Evolutionary conservation across 352 stramenopile species (phyloP), one percentile per base, ranked within the genome.

Genomic region (Globisporangium nagaii): DNA sequence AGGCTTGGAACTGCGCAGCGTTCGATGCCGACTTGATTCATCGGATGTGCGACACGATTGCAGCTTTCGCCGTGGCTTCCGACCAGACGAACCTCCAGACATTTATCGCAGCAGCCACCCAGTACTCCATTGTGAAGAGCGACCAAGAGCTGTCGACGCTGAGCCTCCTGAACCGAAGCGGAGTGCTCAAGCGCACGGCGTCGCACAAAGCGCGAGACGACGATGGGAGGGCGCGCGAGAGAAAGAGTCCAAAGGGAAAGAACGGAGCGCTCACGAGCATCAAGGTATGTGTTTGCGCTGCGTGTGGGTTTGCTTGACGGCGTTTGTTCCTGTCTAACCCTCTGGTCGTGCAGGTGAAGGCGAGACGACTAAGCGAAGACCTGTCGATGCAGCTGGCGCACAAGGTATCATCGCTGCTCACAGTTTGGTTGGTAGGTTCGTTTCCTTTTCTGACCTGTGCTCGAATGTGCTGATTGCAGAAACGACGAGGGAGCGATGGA

Each of bases 1-100:
- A 84, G 74, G 74, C 74, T 24, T 92, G 82, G 82, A 92, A 77
- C 49, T 86, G 74, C 53, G 73, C 75, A 31, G 71, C 71, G 15
- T 66, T 90, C 17, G 67, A 67, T 24, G 49, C 37, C 20, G 43
- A 71, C n/a, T 68, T 76, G 44, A 71, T 92, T 49, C 49, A 56
- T 40, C 62, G 54, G 28, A 55, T 86, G 34, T 83, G 70, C 61
- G 54, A 66, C 37, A 53, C 73, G 6, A 39, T 87, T 25, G 62
- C 61, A 28, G 43, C 60, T 12, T 86, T 86, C 53, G 63, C 55
- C 19, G 36, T 76, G 17, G 28, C 70, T 19, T 68, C 63, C 11
- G 60, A 73, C 31, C 53, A 49, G 11, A 47, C 66, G 28, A 34
- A 34, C 10, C 49, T 58, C 24, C 32, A 49, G 24, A 44, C 53